Percentiles rank a stretch among this genome's conserved stretches.
phyloP scores from a whole-genome alignment of 2,329 filamentous ascomycete genomes.

The Trichoderma atrobrunneum region DNA sequence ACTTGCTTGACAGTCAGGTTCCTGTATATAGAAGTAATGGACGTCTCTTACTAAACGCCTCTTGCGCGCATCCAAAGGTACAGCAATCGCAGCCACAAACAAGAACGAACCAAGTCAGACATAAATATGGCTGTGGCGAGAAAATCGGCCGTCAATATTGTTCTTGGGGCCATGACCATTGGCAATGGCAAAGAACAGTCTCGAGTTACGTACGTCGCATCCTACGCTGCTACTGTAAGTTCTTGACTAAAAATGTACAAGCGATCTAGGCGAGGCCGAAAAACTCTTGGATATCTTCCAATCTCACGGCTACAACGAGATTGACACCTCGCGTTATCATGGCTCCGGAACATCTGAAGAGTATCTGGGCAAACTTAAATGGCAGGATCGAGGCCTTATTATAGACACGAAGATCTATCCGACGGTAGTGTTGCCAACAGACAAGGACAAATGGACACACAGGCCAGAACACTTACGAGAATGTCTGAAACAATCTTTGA shows the following conservation, averaged over 20 bases:
- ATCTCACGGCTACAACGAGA: background rate
- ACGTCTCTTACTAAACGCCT: background rate
- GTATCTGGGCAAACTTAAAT: background rate
- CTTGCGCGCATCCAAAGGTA: background rate
- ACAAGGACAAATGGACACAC: background rate
- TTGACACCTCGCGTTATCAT: constrained; percentile 35
- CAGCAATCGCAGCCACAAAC: background rate
- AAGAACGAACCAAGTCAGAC: background rate
- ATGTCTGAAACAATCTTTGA: background rate
- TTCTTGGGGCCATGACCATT: background rate
- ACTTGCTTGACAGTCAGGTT: background rate
- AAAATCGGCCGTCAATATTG: background rate
- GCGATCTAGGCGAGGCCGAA: background rate
- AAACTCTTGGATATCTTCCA: background rate
- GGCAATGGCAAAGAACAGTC: background rate
- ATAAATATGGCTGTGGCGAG: background rate
- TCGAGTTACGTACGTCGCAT: background rate
- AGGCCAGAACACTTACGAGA: background rate
- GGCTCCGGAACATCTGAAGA: background rate
- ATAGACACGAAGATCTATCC: background rate
- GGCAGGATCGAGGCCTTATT: background rate
- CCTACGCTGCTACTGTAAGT: background rate
- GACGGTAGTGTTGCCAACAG: background rate
- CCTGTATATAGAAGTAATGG: background rate
- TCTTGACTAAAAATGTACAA: background rate